Base-by-base conservation (phyloP, 352 stramenopile species). In the Pythium apleroticum region DNA sequence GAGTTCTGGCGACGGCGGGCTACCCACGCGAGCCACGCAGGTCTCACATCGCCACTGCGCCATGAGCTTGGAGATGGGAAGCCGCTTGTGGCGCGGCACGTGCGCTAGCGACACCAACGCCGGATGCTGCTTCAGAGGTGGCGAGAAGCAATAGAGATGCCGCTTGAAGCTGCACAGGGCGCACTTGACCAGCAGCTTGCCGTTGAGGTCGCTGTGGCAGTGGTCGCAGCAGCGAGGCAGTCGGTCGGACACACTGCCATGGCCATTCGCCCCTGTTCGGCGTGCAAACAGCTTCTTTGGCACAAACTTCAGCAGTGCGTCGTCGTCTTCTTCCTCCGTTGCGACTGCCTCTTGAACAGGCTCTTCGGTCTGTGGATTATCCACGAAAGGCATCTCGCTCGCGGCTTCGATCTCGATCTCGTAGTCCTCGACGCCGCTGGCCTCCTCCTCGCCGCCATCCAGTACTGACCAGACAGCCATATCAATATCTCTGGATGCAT, bases 91-190 rank as follows among this genome's bases (percentile, higher is more conserved):
- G 25, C 68, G 68, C 2, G 68, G 62, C 41, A 70, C 63, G 28
- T 61, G 30, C 3, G 48, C n/a, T 6, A 71, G 49, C 1, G 30
- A 33, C 0, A 31, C 10, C 11, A 81, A 73, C 12, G 69, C 78
- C 4, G 81, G 83, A 31, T 92, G 81, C 25, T 92, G 76, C 57
- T 80, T 79, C 17, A 87, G 68, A 39, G 81, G 79, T 5, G 83
- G 83, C 12, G 71, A 68, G 20, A 90, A 92, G 53, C 83, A 92
- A 57, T 89, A 92, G 15, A 90, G 59, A 57, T 90, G 83, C 24
- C 79, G 80, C 0, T 73, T 66, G 54, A 90, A 89, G 3, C 68
- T 52, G 53, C 83, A 92, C 17, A 46, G 61, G 8, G 64, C 58
- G 27, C 83, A 92, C 8, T 56, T 63, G 3, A 84, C 74, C 37